phyloP scores from a whole-genome alignment of 2,329 filamentous ascomycete species.

The Plenodomus lindquistii region DNA sequence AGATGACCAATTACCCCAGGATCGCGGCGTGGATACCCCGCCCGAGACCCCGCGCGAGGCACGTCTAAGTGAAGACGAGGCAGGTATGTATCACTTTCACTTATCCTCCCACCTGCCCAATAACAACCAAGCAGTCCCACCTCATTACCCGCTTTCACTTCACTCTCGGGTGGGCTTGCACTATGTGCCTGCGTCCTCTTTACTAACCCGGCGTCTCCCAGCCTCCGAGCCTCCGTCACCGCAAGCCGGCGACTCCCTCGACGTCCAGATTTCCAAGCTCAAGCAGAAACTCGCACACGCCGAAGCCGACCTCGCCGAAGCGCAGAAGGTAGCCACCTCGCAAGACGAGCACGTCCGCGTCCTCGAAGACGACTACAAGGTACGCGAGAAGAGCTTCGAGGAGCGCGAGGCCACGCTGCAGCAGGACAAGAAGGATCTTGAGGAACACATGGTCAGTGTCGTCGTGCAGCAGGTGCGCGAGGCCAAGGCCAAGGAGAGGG shows the following conservation, averaged over 20 bases:
- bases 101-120: conserved; percentile 23
- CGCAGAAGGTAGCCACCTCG: conserved; percentile 33
- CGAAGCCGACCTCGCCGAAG: conserved; percentile 40
- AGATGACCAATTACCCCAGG: conserved; percentile 19
- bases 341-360: conserved; percentile 35
- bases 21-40: conserved; percentile 38
- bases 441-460: conserved; percentile 48
- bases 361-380: conserved; percentile 40
- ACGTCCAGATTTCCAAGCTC: conserved; percentile 38
- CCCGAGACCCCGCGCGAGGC: conserved; percentile 38
- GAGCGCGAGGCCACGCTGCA: conserved; percentile 34
- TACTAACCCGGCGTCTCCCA: conserved; percentile 27
- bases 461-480: conserved; percentile 48
- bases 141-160: conserved; percentile 23
- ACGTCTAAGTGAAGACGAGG: conserved; percentile 16
- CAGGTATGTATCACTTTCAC: conserved; percentile 20
- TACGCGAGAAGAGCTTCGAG: conserved; percentile 35
- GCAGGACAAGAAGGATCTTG: conserved; percentile 45
- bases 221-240: conserved; percentile 33
- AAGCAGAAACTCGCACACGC: conserved; percentile 35
- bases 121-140: conserved; percentile 26
- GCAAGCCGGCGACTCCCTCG: conserved; percentile 31
- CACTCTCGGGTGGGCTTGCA: conserved; percentile 18
- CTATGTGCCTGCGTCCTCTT: conserved; percentile 16
- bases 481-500: conserved; percentile 43